Evolutionary conservation across 208 protist species (phyloP), one percentile per base, ranked within the genome.

Genomic region (Tritrichomonas musculus): DNA sequence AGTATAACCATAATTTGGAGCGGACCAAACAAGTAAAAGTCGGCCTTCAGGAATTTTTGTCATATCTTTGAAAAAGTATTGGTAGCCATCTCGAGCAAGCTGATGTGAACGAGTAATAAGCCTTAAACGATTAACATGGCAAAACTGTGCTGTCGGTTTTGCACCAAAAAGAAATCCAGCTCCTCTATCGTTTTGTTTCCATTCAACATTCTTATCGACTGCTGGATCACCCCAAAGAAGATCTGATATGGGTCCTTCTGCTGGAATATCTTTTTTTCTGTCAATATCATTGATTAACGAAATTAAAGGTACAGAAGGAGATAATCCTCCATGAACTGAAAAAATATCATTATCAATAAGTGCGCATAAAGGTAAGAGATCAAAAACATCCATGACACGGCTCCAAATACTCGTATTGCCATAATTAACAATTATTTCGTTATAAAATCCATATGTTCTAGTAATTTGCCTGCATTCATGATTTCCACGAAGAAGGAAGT

Each of bases 141-240:
- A 98, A 95, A 99, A 99, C 75, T 96, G 94, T 49, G 60, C 47
- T 13, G 94, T 95, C 80, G 95, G 93, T 33, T 92, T 98, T 49
- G 96, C 97, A 72, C 99, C 99, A 96, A 99, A 99, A 39, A 99
- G 96, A 93, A 98, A 99, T 9, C 99, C 99, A 44, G 99, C 99
- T 57, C 99, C 99, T 82, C 99, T 96, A 53, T 98, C 98, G 53
- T 95, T 97, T 50, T 99, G 72, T 73, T 98, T 98, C 98, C 98
- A 99, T n/a, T 98, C 97, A 92, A 99, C 96, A 53, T 97, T 96
- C 75, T 98, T 94, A 55, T 98, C 97, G 53, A 36, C 44, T 60
- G 60, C 57, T 27, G 98, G 98, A 95, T 99, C 98, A 20, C 97
- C 98, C 98, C 98, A 99, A 60, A 99, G 96, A 36, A 99, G 94